phyloP scores from a whole-genome alignment of 2,329 filamentous ascomycete genomes.

The Exophiala oligosperma region DNA sequence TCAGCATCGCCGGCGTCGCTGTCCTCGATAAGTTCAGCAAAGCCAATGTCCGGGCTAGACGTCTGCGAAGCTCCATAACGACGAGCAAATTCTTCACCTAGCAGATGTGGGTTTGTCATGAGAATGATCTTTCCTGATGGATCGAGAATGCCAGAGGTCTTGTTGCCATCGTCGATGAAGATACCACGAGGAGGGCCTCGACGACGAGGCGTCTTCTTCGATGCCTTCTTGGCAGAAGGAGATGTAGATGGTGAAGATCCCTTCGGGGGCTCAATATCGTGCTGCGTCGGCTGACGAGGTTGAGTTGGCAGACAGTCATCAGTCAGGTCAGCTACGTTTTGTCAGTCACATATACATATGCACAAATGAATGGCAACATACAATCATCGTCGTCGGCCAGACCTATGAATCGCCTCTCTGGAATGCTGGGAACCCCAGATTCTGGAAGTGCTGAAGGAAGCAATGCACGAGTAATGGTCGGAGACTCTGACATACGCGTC shows the following conservation, averaged over 20 bases:
- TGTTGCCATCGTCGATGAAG: slow-evolving; percentile 49
- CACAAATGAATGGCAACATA: slow-evolving; percentile 20
- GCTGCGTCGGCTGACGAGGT: slow-evolving; percentile 63
- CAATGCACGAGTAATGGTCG: slow-evolving; percentile 29
- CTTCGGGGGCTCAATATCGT: slow-evolving; percentile 28
- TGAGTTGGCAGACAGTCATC: slow-evolving; percentile 45
- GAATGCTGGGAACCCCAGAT: slow-evolving; percentile 1
- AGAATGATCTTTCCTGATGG: slow-evolving; percentile 50
- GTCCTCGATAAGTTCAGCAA: slow-evolving; percentile 36
- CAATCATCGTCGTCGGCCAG: slow-evolving; percentile 25
- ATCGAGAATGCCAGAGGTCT: slow-evolving; percentile 49
- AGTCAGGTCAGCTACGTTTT: slow-evolving; percentile 26
- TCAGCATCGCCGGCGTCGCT: slow-evolving; percentile 42
- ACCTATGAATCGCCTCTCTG: slow-evolving; percentile 8
- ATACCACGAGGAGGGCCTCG: slow-evolving; percentile 49
- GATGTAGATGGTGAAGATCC: slow-evolving; percentile 12
- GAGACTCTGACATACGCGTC: slow-evolving; percentile 25
- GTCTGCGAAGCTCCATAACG: slow-evolving; percentile 27
- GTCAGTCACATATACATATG: slow-evolving; percentile 21
- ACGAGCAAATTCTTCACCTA: slow-evolving; percentile 42
- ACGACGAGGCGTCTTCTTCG: slow-evolving; percentile 44
- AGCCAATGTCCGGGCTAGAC: slow-evolving; percentile 26
- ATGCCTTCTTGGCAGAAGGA: slow-evolving; percentile 18
- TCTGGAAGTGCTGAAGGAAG: slow-evolving; percentile 29
- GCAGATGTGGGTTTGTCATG: slow-evolving; percentile 43